Percentiles rank a stretch among this genome's conserved stretches.
Conservation (phyloP, 345 rosid species). For the Populus pruinosa region DNA sequence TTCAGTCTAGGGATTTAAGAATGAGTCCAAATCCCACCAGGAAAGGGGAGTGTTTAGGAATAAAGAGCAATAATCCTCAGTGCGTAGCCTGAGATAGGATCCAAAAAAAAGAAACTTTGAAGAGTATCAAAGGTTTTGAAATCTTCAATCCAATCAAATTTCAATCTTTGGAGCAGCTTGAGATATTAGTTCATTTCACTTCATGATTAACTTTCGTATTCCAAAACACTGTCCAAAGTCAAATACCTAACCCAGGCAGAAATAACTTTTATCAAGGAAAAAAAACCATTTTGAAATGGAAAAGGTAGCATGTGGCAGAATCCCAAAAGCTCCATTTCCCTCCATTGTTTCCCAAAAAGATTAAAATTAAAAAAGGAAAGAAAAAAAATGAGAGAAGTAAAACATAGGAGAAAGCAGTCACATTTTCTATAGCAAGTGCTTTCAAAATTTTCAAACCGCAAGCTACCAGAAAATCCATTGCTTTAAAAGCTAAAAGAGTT, state of each 20-base stretch:
- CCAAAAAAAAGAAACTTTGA: neutral
- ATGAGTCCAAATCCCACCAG: neutral
- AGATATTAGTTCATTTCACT: neutral
- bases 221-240: neutral
- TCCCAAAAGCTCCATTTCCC: neutral
- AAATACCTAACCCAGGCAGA: neutral
- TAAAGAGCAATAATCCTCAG: neutral
- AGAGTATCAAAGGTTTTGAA: neutral
- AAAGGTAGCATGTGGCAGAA: neutral
- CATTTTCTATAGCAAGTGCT: neutral
- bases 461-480: neutral
- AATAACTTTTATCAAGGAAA: neutral
- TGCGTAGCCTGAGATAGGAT: neutral
- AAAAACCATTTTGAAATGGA: neutral
- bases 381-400: neutral
- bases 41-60: neutral
- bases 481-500: neutral
- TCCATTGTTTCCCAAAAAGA: neutral
- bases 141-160: neutral
- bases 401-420: neutral
- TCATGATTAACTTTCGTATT: neutral
- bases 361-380: neutral
- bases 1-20: neutral
- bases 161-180: neutral
- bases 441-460: neutral